phyloP scores from a whole-genome alignment of 1,284 basidiomycete genomes.

The Crucibulum cyathiforme region DNA sequence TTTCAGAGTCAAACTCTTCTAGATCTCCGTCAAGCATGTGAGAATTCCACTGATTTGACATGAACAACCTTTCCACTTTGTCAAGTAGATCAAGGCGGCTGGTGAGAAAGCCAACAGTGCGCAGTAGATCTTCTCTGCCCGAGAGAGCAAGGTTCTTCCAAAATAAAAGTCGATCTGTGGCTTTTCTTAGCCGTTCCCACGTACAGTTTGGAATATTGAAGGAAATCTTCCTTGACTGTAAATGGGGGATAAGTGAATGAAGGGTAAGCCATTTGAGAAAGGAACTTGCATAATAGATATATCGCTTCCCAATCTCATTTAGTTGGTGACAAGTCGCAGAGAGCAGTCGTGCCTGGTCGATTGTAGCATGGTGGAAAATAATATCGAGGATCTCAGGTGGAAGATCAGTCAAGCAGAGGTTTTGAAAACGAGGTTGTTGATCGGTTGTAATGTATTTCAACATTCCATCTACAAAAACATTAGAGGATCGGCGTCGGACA shows the following conservation, averaged over 20 bases:
- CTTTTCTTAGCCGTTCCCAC: too few relatives aligned
- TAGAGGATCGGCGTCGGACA: not conserved
- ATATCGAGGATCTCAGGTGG: not conserved
- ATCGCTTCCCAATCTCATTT: not conserved
- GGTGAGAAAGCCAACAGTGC: too few relatives aligned
- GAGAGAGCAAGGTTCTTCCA: too few relatives aligned
- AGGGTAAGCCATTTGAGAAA: not conserved
- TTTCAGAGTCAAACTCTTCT: too few relatives aligned
- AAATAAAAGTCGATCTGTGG: too few relatives aligned
- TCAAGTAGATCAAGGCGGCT: too few relatives aligned
- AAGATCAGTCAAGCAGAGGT: not conserved
- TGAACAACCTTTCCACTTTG: too few relatives aligned
- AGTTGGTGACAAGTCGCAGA: not conserved
- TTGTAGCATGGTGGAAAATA: not conserved
- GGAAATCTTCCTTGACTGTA: not conserved
- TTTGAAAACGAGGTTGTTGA: not conserved
- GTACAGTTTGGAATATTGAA: not conserved
- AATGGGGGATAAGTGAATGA: not conserved
- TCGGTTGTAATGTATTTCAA: not conserved
- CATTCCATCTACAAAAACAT: not conserved
- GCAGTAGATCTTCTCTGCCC: too few relatives aligned
- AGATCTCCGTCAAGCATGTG: too few relatives aligned
- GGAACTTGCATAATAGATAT: not conserved
- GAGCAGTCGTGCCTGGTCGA: not conserved
- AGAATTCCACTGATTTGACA: too few relatives aligned